Percentiles rank a stretch among this genome's conserved stretches.
Conservation (phyloP, 306 rosid genomes). For the Lotus japonicus region DNA sequence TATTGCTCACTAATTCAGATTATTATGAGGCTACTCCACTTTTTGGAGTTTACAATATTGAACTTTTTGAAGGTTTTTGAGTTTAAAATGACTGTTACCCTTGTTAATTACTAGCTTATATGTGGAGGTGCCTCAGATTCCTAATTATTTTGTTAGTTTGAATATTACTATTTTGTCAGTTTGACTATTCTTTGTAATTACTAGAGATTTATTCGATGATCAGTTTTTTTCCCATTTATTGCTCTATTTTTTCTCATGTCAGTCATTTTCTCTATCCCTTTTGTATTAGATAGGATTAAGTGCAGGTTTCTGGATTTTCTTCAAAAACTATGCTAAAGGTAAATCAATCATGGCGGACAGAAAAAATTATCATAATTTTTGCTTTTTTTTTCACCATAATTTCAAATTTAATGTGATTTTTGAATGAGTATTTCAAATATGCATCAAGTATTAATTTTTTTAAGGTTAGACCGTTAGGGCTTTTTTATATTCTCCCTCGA, state of each 20-base stretch:
- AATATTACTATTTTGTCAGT: neutral
- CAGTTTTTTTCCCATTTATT: neutral
- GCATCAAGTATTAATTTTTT: neutral
- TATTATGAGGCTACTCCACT: neutral
- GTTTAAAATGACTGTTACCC: constrained; percentile 1
- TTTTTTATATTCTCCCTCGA: neutral
- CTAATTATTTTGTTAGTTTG: constrained; percentile 7
- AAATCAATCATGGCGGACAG: too few species aligned
- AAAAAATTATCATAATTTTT: too few species aligned
- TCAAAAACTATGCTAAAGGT: too few species aligned
- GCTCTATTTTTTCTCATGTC: neutral
- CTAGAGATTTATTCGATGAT: constrained; percentile 19
- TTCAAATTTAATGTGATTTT: too few species aligned
- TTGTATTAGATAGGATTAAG: neutral
- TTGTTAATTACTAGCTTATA: neutral
- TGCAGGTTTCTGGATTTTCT: too few species aligned
- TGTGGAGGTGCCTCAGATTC: neutral
- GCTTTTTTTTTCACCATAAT: too few species aligned
- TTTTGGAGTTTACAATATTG: neutral
- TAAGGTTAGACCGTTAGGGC: constrained; percentile 10
- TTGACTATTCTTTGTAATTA: constrained; percentile 24
- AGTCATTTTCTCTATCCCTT: too few species aligned
- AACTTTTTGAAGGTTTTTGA: neutral
- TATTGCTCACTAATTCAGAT: neutral
- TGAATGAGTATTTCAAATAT: too few species aligned